These are phyloP conservation scores for Trametes villosa DNA, from an alignment of 768 basidiomycete species.

Conservation along the genomic window DNA sequence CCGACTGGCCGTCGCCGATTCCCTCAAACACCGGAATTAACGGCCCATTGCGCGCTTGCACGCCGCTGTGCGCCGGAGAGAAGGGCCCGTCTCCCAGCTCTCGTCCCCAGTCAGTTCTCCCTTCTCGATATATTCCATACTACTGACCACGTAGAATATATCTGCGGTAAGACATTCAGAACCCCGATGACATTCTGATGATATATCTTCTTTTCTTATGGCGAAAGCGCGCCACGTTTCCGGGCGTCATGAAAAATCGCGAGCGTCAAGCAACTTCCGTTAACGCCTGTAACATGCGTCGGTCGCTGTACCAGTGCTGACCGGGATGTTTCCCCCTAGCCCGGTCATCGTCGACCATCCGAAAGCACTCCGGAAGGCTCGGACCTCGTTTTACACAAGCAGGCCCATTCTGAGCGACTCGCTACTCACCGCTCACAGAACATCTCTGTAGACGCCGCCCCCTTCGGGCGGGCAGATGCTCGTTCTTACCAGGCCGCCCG, in stretches of 20 bases:
- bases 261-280: not conserved
- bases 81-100: not conserved
- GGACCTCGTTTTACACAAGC: not conserved
- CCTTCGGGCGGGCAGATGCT: not conserved
- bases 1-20: not conserved
- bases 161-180: not conserved
- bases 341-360: conserved; percentile 7
- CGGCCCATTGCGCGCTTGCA: not conserved
- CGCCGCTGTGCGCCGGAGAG: not conserved
- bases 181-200: not conserved
- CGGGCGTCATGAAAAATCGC: not conserved
- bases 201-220: not conserved
- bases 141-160: not conserved
- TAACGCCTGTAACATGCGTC: not conserved
- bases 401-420: not conserved
- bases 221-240: not conserved
- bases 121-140: not conserved
- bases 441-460: not conserved
- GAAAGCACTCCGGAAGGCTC: conserved; percentile 8
- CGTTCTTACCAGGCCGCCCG: conserved; percentile 1
- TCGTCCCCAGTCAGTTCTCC: not conserved
- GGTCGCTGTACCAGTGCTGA: conserved; percentile 11
- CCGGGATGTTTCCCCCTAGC: conserved; percentile 3
- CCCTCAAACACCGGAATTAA: conserved; percentile 14
- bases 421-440: not conserved